A percentile compares a stretch with the other conserved stretches of the same genome.
Evolutionary conservation across 106 monocot species (phyloP).

Genomic region (Dactylorhiza incarnata): DNA sequence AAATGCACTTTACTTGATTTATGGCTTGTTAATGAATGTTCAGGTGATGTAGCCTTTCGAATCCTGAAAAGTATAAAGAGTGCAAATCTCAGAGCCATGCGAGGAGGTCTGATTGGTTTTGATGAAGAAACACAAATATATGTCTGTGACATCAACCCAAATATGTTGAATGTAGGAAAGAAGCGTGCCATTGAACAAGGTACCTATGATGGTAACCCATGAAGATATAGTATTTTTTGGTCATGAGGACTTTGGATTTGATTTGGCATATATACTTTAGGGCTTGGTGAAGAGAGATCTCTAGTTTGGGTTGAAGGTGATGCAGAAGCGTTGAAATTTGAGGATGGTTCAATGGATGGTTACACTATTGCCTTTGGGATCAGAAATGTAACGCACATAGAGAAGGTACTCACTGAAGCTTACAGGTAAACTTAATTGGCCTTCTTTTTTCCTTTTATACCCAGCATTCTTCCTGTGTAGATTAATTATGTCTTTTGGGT

Average conservation of each 20-base stretch:
- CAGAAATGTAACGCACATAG: slow-evolving; percentile 97
- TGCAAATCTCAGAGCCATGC: slow-evolving; percentile 51
- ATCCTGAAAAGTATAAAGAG: slow-evolving; percentile 68
- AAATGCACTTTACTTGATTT: not conserved
- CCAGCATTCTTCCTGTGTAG: not conserved
- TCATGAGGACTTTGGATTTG: not conserved
- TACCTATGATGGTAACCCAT: slow-evolving; percentile 6
- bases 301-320: slow-evolving; percentile 86
- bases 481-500: not conserved
- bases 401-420: slow-evolving; percentile 78
- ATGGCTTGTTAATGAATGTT: slow-evolving; percentile 2
- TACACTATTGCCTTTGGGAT: slow-evolving; percentile 98
- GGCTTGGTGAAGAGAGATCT: slow-evolving; percentile 35
- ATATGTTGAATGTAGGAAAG: slow-evolving; percentile 89
- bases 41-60: slow-evolving; percentile 92
- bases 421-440: slow-evolving; percentile 40
- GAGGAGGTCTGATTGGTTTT: slow-evolving; percentile 28
- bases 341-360: slow-evolving; percentile 82
- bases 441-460: not conserved
- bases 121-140: slow-evolving; percentile 73
- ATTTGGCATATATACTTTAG: slow-evolving; percentile 19
- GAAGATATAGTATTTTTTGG: not conserved
- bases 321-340: slow-evolving; percentile 89
- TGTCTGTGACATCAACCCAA: slow-evolving; percentile 85
- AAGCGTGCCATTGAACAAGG: slow-evolving; percentile 81